phyloP scores from a whole-genome alignment of 768 basidiomycete genomes.

The Megacollybia marginata region DNA sequence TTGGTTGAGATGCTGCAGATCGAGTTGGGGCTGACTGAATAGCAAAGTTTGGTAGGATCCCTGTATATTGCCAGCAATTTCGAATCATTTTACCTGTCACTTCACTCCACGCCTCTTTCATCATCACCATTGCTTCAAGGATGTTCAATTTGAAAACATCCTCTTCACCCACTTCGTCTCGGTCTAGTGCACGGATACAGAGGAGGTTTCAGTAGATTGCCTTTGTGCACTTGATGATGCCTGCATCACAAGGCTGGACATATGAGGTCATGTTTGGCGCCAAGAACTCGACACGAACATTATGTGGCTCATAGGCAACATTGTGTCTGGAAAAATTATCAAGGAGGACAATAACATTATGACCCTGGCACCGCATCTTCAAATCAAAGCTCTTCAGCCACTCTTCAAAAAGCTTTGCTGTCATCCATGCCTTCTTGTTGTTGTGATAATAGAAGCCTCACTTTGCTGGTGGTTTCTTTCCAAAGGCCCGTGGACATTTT shows the following conservation, averaged over 20 bases:
- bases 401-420: conserved; percentile 11
- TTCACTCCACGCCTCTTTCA: conserved; percentile 13
- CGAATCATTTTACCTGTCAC: conserved; percentile 13
- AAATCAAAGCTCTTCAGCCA: conserved; percentile 10
- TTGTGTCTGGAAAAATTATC: conserved; percentile 19
- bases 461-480: conserved; percentile 5
- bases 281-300: conserved; percentile 15
- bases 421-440: no score
- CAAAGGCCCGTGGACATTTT: conserved; percentile 19
- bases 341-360: conserved; percentile 10
- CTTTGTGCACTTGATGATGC: conserved; percentile 15
- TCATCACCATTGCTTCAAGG: conserved; percentile 16
- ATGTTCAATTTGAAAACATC: conserved; percentile 18
- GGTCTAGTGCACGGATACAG: conserved; percentile 5
- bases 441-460: conserved; percentile 16
- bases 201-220: conserved; percentile 2
- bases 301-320: conserved; percentile 11
- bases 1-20: no score
- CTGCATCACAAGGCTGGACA: conserved; percentile 19
- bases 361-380: conserved; percentile 4
- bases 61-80: conserved; percentile 20
- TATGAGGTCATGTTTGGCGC: no score
- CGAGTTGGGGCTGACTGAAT: not conserved
- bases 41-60: conserved; percentile 4
- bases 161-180: conserved; percentile 10